Evolutionary conservation across 73 alveolate species (phyloP), one percentile per base, ranked within the genome.

Genomic region (Tetrahymena malaccensis): DNA sequence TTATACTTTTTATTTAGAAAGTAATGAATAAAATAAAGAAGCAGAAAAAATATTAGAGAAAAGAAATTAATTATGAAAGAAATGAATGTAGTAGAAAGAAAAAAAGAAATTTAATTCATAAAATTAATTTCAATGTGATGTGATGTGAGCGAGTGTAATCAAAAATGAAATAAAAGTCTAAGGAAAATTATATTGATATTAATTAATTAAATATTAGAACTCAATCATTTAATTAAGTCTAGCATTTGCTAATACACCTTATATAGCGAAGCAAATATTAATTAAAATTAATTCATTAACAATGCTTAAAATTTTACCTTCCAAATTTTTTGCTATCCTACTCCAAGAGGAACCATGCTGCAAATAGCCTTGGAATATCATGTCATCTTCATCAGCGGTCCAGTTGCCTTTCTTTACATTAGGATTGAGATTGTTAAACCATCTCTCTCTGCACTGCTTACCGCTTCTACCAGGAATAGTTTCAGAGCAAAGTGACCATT

Each of bases 401-500:
- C 99, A 99, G 84, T 97, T 97, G 4, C 99, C 99, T 96, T 99
- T 99, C 93, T 98, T 98, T 25, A 99, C 98, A 27, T 95, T 93
- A 50, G 99, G 99, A 85, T 98, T 98, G 35, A 99, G 97, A 94
- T 98, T 98, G 93, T 99, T 99, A 94, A 97, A 98, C 99, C 99
- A 99, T 94, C 99, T 94, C 95, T 99, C 99, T 93, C 99, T 84
- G 94, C 99, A 99, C 93, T 99, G 97, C 95, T 99, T 99, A 17
- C 99, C 99, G 85, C 99, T 98, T 85, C 99, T 94, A n/a, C 98
- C 98, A 44, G 95, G 94, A 6, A 98, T 96, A 15, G 55, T 85
- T 85, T 97, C 97, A 85, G 99, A 97, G 85, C 98, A 96, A 43
- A 93, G 93, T 33, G 98, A 95, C 99, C 99, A 98, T 93, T 95